Base-by-base conservation (phyloP, 805 yeast species). In the Barnettozyma pratensis region DNA sequence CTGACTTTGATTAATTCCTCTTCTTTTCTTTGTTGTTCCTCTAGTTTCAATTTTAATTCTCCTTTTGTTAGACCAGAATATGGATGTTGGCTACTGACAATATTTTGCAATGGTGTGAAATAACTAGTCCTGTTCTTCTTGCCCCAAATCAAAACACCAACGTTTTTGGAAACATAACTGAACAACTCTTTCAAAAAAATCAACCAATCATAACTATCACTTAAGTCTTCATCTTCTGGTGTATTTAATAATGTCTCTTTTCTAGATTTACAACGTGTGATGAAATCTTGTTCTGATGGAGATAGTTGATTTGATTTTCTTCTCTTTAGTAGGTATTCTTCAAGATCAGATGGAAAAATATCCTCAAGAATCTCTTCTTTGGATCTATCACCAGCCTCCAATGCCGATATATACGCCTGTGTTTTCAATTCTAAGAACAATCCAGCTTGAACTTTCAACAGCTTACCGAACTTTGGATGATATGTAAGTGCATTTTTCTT, bases 361-460 rank as follows among this genome's bases (percentile, higher is more conserved):
- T 83, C 87, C 46, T 85, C 81, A 54, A 91, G 69, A 9, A 88
- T 77, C 40, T 84, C 91, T 48, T 75, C 76, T 52, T 79, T 76
- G 1, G 85, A 70, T 54, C 85, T 71, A 46, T 80, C 73, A 11
- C 72, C 73, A 1, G 83, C 74, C 59, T 85, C 87, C 51, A 91
- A 66, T 0, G 96, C 96, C 1, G 97, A 84, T 25, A 94, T 90
- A 61, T 81, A 94, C 0, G 97, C 96, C 66, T 94, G 99, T 0
- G 99, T 94, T 64, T 94, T 94, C 62, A 94, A 74, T 56, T 94
- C 97, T 37, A 94, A 71, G 56, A 76, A 89, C 44, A 94, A 67
- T 10, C 79, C 80, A 0, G 94, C 90, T 57, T 88, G 97, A 8
- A 86, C 79, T 63, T 90, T 90, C 50, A 89, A 69, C 39, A 94